phyloP scores from a whole-genome alignment of 306 rosid genomes.

The Dicorynia guianensis region DNA sequence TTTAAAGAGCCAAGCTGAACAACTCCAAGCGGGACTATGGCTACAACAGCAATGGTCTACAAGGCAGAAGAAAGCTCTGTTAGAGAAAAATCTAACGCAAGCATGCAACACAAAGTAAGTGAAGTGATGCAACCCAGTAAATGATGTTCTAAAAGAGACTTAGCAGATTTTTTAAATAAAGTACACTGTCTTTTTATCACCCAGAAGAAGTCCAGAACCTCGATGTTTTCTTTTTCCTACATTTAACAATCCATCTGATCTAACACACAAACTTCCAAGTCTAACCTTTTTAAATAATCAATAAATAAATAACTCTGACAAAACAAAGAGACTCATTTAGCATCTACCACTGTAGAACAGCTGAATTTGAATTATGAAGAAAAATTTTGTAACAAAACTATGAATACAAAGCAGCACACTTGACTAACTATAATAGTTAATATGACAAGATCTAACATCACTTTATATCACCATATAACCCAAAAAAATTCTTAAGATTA shows the following conservation, averaged over 20 bases:
- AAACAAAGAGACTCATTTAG: not conserved
- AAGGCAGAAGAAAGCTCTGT: conserved; percentile 41
- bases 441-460: not conserved
- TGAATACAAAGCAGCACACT: conserved; percentile 14
- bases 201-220: not conserved
- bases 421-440: not conserved
- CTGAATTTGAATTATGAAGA: conserved; percentile 7
- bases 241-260: conserved; percentile 19
- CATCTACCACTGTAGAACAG: not conserved
- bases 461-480: not conserved
- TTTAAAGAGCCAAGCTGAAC: conserved; percentile 90
- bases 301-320: conserved; percentile 22
- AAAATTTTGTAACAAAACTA: not conserved
- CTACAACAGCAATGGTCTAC: conserved; percentile 80
- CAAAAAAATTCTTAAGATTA: too few relatives aligned
- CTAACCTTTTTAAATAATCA: not conserved
- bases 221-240: not conserved
- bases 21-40: conserved; percentile 89
- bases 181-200: not conserved
- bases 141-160: conserved; percentile 24
- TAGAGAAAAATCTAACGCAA: conserved; percentile 24
- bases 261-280: not conserved
- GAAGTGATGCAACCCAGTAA: conserved; percentile 25
- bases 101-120: not conserved
- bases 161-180: conserved; percentile 20